These are phyloP conservation scores for Closterium sp. DNA, from an alignment of 139 green algal genomes.

Conservation along the genomic window DNA sequence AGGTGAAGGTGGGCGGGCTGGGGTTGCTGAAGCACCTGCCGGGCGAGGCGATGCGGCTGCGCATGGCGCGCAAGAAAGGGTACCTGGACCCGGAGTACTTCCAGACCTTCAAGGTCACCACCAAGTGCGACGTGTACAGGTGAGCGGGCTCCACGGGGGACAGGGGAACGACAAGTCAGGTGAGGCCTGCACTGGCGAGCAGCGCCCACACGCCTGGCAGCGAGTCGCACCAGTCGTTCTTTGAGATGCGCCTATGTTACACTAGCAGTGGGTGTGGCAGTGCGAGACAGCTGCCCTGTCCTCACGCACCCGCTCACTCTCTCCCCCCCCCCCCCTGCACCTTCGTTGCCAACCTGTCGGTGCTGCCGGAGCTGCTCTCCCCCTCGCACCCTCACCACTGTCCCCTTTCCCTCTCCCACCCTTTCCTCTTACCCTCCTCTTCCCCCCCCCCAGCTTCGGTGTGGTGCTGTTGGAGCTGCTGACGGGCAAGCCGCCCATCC, in stretches of 20 bases:
- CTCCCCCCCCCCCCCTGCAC: no score
- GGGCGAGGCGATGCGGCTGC: not conserved
- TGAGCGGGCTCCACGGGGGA: not conserved
- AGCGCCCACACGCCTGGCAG: no score
- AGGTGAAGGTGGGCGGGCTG: constrained; percentile 27
- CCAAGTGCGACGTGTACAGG: constrained; percentile 44
- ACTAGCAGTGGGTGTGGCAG: no score
- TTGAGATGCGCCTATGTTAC: no score
- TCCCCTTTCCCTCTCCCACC: not conserved
- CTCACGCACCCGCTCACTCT: no score
- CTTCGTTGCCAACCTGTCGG: no score
- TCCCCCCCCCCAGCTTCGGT: not conserved
- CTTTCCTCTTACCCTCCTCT: not conserved
- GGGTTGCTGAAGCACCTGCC: constrained; percentile 20
- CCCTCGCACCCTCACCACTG: no score
- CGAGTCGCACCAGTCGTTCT: no score
- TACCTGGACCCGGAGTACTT: constrained; percentile 48
- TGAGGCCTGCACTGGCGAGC: no score
- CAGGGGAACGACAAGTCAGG: no score
- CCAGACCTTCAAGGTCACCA: constrained; percentile 29
- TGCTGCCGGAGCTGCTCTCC: no score
- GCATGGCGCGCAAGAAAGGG: constrained; percentile 24
- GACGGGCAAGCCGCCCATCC: constrained; percentile 19
- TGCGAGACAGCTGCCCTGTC: no score
- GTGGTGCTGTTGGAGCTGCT: constrained; percentile 16